These are phyloP conservation scores for Dothistroma septosporum DNA, from an alignment of 2,329 filamentous ascomycete genomes.

Conservation along the genomic window DNA sequence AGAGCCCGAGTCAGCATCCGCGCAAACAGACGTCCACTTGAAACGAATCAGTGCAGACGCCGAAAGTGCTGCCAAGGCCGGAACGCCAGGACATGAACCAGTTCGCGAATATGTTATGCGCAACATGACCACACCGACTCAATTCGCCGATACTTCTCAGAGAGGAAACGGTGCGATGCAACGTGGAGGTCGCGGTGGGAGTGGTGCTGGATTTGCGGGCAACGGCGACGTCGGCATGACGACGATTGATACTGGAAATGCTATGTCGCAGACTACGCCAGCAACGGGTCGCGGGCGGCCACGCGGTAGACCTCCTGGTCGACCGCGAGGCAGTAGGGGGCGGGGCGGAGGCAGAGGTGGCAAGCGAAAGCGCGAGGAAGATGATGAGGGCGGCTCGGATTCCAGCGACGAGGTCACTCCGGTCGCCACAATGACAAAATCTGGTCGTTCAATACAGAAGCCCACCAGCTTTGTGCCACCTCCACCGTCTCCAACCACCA, in stretches of 20 bases:
- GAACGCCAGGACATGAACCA: constrained; percentile 43
- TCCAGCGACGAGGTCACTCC: constrained; percentile 47
- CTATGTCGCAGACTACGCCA: constrained; percentile 4
- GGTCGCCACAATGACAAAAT: constrained; percentile 66
- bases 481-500: constrained; percentile 43
- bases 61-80: constrained; percentile 31
- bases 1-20: constrained; percentile 3
- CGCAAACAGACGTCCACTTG: constrained; percentile 42
- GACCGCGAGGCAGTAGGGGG: constrained; percentile 35
- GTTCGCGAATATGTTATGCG: constrained; percentile 45
- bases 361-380: constrained; percentile 38
- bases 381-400: constrained; percentile 35
- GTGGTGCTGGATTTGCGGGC: constrained; percentile 8
- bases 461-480: constrained; percentile 60
- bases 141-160: constrained; percentile 38
- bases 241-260: constrained; percentile 2
- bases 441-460: constrained; percentile 67
- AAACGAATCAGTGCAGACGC: constrained; percentile 37
- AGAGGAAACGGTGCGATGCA: constrained; percentile 30
- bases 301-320: constrained; percentile 33
- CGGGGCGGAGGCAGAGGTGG: constrained; percentile 34
- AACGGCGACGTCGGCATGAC: constrained; percentile 1
- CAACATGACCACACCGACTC: constrained; percentile 43
- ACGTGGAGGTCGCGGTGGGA: constrained; percentile 13
- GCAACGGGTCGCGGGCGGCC: constrained; percentile 23